Conservation (phyloP, 768 basidiomycete genomes). For the Kondoa subrosea region DNA sequence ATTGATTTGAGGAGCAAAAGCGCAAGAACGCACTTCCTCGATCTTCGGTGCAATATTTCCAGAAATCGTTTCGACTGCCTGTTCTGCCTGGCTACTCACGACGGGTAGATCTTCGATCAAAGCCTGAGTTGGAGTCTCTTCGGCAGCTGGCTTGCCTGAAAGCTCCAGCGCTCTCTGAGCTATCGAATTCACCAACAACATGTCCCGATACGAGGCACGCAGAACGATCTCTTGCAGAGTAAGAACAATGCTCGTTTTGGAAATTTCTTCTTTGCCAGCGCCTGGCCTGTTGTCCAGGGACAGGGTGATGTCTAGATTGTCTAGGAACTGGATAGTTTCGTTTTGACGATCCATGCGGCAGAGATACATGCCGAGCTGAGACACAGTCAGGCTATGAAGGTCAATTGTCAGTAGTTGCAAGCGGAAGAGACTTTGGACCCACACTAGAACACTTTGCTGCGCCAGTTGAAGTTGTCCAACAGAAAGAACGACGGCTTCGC, state of each 20-base stretch:
- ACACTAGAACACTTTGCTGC: conserved; percentile 46
- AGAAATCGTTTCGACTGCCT: conserved; percentile 3
- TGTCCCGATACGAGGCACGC: conserved; percentile 87
- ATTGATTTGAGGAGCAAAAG: neutral
- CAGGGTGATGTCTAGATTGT: conserved; percentile 74
- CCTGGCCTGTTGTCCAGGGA: conserved; percentile 59
- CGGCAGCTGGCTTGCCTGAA: conserved; percentile 33
- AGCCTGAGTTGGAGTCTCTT: neutral
- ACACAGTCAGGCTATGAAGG: conserved; percentile 46
- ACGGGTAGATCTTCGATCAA: neutral
- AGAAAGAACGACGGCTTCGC: conserved; percentile 72
- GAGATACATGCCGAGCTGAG: conserved; percentile 80
- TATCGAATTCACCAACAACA: conserved; percentile 69
- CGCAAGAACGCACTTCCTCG: no score
- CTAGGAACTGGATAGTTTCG: conserved; percentile 78
- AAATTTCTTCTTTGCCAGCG: conserved; percentile 38
- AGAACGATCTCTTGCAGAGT: conserved; percentile 66
- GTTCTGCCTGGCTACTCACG: neutral
- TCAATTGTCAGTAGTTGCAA: conserved; percentile 40
- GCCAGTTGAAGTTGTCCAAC: conserved; percentile 71
- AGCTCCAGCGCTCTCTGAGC: conserved; percentile 70
- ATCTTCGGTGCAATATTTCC: no score
- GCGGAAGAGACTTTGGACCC: neutral
- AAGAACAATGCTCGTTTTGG: conserved; percentile 65
- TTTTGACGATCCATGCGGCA: conserved; percentile 62